Conservation (phyloP, 306 rosid genomes). For the Hippophae gyantsensis region DNA sequence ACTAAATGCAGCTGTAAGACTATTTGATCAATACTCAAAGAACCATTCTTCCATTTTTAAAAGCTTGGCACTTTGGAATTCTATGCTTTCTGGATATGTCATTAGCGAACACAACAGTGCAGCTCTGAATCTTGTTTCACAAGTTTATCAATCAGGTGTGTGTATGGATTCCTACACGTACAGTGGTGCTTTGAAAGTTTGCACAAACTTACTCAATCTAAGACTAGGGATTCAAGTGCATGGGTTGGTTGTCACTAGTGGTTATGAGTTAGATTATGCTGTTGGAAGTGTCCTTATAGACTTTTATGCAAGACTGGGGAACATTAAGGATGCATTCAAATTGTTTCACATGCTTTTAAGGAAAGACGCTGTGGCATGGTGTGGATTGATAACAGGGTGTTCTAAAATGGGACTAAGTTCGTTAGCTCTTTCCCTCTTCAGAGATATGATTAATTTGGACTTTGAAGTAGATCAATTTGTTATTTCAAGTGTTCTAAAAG, state of each 20-base stretch:
- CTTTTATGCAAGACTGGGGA: slow-evolving; percentile 45
- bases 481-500: slow-evolving; percentile 52
- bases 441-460: slow-evolving; percentile 44
- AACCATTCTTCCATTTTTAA: slow-evolving; percentile 22
- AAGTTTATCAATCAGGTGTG: slow-evolving; percentile 38
- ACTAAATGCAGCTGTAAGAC: slow-evolving; percentile 37
- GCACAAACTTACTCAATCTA: slow-evolving; percentile 39
- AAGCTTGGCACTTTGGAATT: slow-evolving; percentile 62
- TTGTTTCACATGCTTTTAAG: slow-evolving; percentile 52
- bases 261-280: slow-evolving; percentile 53
- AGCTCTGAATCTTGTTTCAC: slow-evolving; percentile 44
- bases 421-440: slow-evolving; percentile 47
- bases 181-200: slow-evolving; percentile 54
- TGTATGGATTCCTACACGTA: slow-evolving; percentile 58
- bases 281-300: slow-evolving; percentile 75
- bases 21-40: slow-evolving; percentile 38
- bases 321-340: slow-evolving; percentile 37
- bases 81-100: slow-evolving; percentile 75
- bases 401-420: slow-evolving; percentile 46
- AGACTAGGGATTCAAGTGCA: slow-evolving; percentile 66
- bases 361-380: slow-evolving; percentile 73
- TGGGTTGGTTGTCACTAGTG: slow-evolving; percentile 54
- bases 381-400: slow-evolving; percentile 72
- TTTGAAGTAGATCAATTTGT: slow-evolving; percentile 63
- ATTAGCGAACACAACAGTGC: slow-evolving; percentile 26